These are phyloP conservation scores for Dictyostelium capitatum DNA, from an alignment of 78 protist species.

Conservation along the genomic window DNA sequence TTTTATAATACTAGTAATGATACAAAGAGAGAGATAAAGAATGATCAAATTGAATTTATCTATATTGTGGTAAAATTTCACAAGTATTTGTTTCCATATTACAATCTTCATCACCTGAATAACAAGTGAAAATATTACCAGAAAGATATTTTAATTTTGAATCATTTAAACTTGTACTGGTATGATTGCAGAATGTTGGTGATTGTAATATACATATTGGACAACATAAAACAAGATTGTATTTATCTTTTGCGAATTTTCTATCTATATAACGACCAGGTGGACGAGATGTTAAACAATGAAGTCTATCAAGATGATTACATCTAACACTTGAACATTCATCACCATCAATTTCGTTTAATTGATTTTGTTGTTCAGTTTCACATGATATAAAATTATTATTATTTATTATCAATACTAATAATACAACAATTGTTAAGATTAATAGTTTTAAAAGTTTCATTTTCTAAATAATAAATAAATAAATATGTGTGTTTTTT, in stretches of 20 bases:
- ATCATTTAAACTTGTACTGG: background rate
- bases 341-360: background rate
- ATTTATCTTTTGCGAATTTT: background rate
- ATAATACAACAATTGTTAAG: background rate
- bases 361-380: background rate
- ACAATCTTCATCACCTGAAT: background rate
- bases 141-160: constrained; percentile 16
- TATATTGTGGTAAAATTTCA: constrained; percentile 12
- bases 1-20: background rate
- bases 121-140: background rate
- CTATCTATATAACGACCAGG: background rate
- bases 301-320: background rate
- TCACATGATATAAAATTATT: background rate
- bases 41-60: background rate
- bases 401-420: background rate
- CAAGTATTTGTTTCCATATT: background rate
- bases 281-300: constrained; percentile 1
- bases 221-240: background rate
- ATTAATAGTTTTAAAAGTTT: background rate
- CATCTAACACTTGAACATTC: constrained; percentile 8
- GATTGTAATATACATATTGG: background rate
- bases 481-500: too few species aligned
- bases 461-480: too few species aligned
- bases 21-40: background rate
- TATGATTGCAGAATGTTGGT: background rate